These are phyloP conservation scores for Suillus brevipes DNA, from an alignment of 768 basidiomycete species.

Conservation along the genomic window DNA sequence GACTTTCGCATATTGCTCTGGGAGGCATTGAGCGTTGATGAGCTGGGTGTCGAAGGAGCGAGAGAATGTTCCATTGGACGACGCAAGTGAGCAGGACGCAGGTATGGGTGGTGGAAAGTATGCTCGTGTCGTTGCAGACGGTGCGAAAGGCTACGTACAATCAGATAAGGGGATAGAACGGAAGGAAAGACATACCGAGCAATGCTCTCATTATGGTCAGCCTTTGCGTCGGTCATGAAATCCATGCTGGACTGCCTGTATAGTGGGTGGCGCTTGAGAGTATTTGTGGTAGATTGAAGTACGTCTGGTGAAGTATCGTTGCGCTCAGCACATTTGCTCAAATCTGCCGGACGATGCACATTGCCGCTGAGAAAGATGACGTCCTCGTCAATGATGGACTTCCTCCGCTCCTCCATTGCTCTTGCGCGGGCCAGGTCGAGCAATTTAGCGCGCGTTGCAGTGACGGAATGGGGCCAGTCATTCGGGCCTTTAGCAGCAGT, in stretches of 20 bases:
- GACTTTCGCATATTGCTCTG: constrained; percentile 27
- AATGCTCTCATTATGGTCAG: constrained; percentile 49
- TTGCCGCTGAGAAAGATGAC: constrained; percentile 20
- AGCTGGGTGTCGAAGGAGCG: not conserved
- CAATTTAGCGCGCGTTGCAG: constrained; percentile 80
- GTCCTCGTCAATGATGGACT: constrained; percentile 49
- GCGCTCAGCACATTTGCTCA: not conserved
- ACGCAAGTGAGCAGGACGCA: constrained; percentile 1
- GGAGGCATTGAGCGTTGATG: constrained; percentile 2
- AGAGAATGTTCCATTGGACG: not conserved
- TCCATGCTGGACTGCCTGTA: constrained; percentile 89
- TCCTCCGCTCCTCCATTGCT: constrained; percentile 53
- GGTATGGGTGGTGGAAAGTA: constrained; percentile 5
- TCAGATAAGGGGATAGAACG: constrained; percentile 14
- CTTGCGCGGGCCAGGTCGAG: constrained; percentile 73
- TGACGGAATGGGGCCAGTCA: constrained; percentile 83
- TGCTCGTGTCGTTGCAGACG: constrained; percentile 5
- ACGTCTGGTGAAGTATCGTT: constrained; percentile 36
- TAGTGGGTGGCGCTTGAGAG: constrained; percentile 55
- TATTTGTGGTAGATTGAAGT: constrained; percentile 49
- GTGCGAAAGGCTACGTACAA: not conserved
- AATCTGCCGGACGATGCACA: constrained; percentile 2
- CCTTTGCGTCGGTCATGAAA: constrained; percentile 59
- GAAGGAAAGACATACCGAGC: constrained; percentile 51
- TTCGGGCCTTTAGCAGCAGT: constrained; percentile 69